Conservation (phyloP, 768 basidiomycete species). For the Termitomyces sp. region DNA sequence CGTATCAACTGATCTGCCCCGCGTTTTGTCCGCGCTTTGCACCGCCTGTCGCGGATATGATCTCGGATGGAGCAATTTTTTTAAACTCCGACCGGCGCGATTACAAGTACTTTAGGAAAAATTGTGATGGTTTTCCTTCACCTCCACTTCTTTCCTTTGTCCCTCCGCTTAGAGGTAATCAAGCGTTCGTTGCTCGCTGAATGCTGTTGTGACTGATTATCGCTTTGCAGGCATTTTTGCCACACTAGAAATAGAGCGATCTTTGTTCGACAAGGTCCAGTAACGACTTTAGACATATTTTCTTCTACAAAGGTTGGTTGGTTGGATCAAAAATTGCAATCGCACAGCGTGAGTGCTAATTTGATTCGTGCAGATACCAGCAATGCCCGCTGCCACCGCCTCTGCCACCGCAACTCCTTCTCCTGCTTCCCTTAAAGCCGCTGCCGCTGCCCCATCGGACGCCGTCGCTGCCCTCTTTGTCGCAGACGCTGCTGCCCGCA, state of each 20-base stretch:
- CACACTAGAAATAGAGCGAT: slow-evolving; percentile 55
- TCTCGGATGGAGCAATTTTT: slow-evolving; percentile 28
- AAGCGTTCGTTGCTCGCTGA: slow-evolving; percentile 1
- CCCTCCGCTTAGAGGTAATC: slow-evolving; percentile 35
- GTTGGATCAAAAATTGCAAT: background rate
- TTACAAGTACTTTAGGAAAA: slow-evolving; percentile 26
- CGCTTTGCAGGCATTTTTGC: slow-evolving; percentile 24
- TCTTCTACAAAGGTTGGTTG: slow-evolving; percentile 39
- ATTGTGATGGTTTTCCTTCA: slow-evolving; percentile 23
- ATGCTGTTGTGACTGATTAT: slow-evolving; percentile 5
- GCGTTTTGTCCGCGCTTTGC: slow-evolving; percentile 2
- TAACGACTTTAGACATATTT: slow-evolving; percentile 33
- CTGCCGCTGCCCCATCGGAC: slow-evolving; percentile 37
- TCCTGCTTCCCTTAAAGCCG: slow-evolving; percentile 70
- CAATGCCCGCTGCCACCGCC: slow-evolving; percentile 81
- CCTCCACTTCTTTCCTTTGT: slow-evolving; percentile 28
- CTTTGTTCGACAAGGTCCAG: slow-evolving; percentile 52
- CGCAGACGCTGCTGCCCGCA: slow-evolving; percentile 79
- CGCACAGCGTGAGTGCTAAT: background rate
- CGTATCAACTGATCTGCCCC: slow-evolving; percentile 11
- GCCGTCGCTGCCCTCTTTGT: slow-evolving; percentile 75
- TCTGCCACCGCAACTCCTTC: slow-evolving; percentile 50
- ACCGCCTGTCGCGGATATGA: slow-evolving; percentile 17
- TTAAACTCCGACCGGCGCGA: slow-evolving; percentile 33
- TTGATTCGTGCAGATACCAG: slow-evolving; percentile 36